Conservation (phyloP, 352 stramenopile genomes). For the Halophytophthora batemanensis region DNA sequence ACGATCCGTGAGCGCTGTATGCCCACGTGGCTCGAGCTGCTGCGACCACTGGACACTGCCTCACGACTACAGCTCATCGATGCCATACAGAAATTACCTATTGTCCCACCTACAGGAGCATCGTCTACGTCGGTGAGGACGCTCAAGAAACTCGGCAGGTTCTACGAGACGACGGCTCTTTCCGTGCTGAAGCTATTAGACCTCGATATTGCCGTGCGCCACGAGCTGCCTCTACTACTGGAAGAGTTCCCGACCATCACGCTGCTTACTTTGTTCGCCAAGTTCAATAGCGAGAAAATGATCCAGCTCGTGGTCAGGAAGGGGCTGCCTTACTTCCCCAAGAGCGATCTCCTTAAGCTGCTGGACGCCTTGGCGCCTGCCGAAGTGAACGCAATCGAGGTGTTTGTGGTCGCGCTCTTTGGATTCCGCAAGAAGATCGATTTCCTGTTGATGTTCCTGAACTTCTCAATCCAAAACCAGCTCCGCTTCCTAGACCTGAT, state of each 20-base stretch:
- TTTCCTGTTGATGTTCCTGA: slow-evolving; percentile 43
- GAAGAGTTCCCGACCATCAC: slow-evolving; percentile 52
- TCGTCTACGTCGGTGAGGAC: slow-evolving; percentile 16
- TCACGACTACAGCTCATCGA: slow-evolving; percentile 35
- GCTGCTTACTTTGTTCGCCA: slow-evolving; percentile 42
- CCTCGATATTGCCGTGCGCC: slow-evolving; percentile 27
- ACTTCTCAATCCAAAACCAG: slow-evolving; percentile 33
- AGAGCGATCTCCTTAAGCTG: slow-evolving; percentile 43
- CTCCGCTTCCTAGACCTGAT: slow-evolving; percentile 34
- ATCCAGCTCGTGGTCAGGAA: slow-evolving; percentile 34
- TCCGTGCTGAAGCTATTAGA: slow-evolving; percentile 37
- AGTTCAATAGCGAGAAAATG: slow-evolving; percentile 49
- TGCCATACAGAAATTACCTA: slow-evolving; percentile 16
- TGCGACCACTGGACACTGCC: slow-evolving; percentile 26
- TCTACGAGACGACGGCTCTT: slow-evolving; percentile 47
- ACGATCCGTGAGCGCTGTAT: slow-evolving; percentile 43
- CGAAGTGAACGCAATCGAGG: slow-evolving; percentile 23
- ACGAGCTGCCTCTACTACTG: slow-evolving; percentile 31
- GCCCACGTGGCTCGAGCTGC: slow-evolving; percentile 39
- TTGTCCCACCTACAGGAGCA: slow-evolving; percentile 6
- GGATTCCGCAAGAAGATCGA: slow-evolving; percentile 30
- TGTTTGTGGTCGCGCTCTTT: slow-evolving; percentile 41
- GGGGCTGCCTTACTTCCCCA: slow-evolving; percentile 32
- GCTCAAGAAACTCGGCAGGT: slow-evolving; percentile 51
- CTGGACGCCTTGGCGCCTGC: slow-evolving; percentile 39